Conservation (phyloP, 2,329 filamentous ascomycete species). For the Aspergillus ustus region DNA sequence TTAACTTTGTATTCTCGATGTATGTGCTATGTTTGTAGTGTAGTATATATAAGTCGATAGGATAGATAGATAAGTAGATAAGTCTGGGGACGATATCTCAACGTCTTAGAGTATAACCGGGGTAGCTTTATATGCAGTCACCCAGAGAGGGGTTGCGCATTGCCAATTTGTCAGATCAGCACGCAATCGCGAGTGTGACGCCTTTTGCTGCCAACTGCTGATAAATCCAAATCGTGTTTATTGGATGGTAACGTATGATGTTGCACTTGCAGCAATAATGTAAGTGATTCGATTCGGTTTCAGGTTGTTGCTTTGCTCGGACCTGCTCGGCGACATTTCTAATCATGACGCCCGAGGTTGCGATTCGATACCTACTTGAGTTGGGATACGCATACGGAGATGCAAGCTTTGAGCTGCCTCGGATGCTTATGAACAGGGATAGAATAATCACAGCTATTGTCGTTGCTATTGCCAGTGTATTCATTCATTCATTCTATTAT, state of each 20-base stretch:
- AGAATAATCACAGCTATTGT: too few relatives aligned
- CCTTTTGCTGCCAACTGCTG: slow-evolving; percentile 30
- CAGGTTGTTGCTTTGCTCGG: neutral
- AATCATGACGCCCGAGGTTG: too few relatives aligned
- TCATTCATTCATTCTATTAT: too few relatives aligned
- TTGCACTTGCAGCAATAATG: neutral
- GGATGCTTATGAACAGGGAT: too few relatives aligned
- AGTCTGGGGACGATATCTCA: neutral
- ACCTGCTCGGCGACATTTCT: too few relatives aligned
- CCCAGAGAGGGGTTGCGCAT: slow-evolving; percentile 21
- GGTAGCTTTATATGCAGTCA: neutral
- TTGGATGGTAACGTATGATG: slow-evolving; percentile 1
- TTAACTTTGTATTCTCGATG: neutral
- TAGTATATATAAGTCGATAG: neutral
- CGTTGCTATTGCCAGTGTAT: too few relatives aligned
- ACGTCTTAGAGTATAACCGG: neutral
- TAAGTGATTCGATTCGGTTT: neutral
- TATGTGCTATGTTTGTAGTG: neutral
- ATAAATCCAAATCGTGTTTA: slow-evolving; percentile 30
- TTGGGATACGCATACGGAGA: too few relatives aligned
- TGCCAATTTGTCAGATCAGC: slow-evolving; percentile 40
- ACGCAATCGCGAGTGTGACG: slow-evolving; percentile 33
- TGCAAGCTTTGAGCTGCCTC: too few relatives aligned
- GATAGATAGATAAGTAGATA: neutral
- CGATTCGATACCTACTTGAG: too few relatives aligned